phyloP scores from a whole-genome alignment of 2,329 filamentous ascomycete genomes.

The Trichophyton rubrum region DNA sequence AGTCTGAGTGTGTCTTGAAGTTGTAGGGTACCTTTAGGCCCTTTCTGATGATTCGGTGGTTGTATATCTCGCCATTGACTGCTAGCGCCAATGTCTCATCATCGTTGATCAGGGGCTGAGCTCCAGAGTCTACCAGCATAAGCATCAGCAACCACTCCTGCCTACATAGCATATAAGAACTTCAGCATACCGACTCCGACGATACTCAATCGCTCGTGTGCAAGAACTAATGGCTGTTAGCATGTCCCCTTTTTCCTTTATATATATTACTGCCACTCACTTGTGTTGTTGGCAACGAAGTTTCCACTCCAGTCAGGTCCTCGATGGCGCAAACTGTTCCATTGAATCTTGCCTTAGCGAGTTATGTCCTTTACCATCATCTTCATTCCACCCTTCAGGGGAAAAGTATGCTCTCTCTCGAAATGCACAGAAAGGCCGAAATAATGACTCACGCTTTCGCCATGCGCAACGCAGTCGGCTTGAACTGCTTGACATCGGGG shows the following conservation, averaged over 20 bases:
- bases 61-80: conserved; percentile 99
- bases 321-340: conserved; percentile 74
- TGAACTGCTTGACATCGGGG: conserved; percentile 91
- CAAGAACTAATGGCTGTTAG: conserved; percentile 55
- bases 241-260: background rate
- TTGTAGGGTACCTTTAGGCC: conserved; percentile 69
- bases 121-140: conserved; percentile 60
- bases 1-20: conserved; percentile 98
- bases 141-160: conserved; percentile 6
- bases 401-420: background rate
- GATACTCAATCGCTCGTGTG: conserved; percentile 94
- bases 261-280: conserved; percentile 40
- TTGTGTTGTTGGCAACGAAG: conserved; percentile 79
- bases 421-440: background rate
- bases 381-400: background rate
- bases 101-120: conserved; percentile 86
- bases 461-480: conserved; percentile 84
- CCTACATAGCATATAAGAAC: conserved; percentile 13
- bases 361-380: background rate
- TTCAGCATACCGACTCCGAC: conserved; percentile 71
- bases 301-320: conserved; percentile 99
- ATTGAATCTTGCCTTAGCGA: conserved; percentile 1
- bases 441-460: conserved; percentile 66
- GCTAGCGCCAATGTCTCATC: conserved; percentile 80
- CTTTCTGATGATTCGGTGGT: conserved; percentile 92